Conservation (phyloP, 805 yeast genomes). For the Cephaloascus fragrans region DNA sequence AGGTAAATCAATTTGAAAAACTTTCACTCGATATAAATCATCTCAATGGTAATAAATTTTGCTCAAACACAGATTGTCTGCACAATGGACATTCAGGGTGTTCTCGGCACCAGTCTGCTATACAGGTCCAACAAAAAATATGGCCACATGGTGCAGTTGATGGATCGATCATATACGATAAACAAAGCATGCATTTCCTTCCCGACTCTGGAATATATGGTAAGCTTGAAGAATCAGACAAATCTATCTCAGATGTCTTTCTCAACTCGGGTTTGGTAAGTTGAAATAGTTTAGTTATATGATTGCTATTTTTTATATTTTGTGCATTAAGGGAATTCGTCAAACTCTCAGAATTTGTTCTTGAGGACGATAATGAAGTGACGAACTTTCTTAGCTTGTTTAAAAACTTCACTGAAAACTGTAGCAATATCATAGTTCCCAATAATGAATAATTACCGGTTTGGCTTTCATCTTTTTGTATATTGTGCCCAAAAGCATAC, state of each 20-base stretch:
- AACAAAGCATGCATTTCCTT: conserved; percentile 76
- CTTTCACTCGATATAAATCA: too few species aligned
- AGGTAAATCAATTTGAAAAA: too few species aligned
- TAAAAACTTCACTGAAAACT: conserved; percentile 32
- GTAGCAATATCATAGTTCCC: conserved; percentile 53
- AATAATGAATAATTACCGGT: conserved; percentile 65
- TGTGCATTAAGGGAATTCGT: neutral
- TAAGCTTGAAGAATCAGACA: conserved; percentile 45
- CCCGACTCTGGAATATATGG: conserved; percentile 65
- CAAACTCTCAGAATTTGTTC: too few species aligned
- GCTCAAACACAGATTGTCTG: conserved; percentile 56
- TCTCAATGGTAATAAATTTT: conserved; percentile 50
- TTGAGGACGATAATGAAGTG: too few species aligned
- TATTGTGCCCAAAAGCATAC: conserved; percentile 63
- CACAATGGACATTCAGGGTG: conserved; percentile 89
- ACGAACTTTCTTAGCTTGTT: too few species aligned
- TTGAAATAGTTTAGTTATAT: neutral
- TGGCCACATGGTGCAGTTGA: conserved; percentile 89
- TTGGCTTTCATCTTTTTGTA: conserved; percentile 28
- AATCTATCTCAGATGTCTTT: conserved; percentile 25
- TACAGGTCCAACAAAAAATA: conserved; percentile 86
- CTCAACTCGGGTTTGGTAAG: conserved; percentile 5
- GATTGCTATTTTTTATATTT: neutral
- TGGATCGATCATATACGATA: conserved; percentile 73
- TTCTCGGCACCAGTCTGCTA: conserved; percentile 83